Evolutionary conservation across 495 filamentous ascomycete genomes (phyloP).

Genomic region (Clavariopsis aquatica): DNA sequence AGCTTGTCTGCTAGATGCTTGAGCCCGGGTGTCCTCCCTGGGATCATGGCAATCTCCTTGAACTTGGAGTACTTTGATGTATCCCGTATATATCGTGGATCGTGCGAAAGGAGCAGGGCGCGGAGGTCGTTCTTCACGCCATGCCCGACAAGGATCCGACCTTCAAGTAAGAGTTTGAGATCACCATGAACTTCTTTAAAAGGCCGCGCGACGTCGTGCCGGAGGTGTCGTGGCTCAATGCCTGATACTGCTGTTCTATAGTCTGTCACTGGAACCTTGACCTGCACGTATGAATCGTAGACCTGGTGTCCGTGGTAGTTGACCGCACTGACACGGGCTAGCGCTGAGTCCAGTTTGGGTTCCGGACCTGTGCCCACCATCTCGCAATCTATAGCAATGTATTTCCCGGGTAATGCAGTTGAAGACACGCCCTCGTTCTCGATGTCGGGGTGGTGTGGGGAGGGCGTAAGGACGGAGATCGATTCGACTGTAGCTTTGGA

Average conservation of each 20-base stretch:
- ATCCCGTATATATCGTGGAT: conserved; percentile 75
- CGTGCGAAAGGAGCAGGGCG: conserved; percentile 73
- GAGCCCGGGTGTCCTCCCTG: conserved; percentile 77
- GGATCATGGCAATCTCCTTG: conserved; percentile 58
- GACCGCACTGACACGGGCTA: conserved; percentile 84
- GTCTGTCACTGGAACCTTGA: conserved; percentile 75
- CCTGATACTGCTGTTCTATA: conserved; percentile 87
- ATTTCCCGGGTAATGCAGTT: conserved; percentile 69
- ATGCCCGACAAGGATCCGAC: conserved; percentile 80
- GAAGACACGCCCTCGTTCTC: conserved; percentile 54
- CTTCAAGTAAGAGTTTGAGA: conserved; percentile 70
- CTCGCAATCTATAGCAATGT: conserved; percentile 91
- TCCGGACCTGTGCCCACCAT: conserved; percentile 85
- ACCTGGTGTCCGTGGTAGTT: conserved; percentile 89
- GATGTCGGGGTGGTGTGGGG: conserved; percentile 20
- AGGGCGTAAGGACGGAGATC: conserved; percentile 33
- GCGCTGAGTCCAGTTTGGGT: conserved; percentile 61
- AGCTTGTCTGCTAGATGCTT: conserved; percentile 74
- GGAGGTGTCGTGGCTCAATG: conserved; percentile 69
- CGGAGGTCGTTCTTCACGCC: conserved; percentile 84
- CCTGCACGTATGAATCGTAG: conserved; percentile 86
- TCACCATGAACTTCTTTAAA: conserved; percentile 75
- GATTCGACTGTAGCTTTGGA: conserved; percentile 14
- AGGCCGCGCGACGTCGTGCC: conserved; percentile 28
- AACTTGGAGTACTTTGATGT: conserved; percentile 77